Conservation (phyloP, 345 rosid species). For the Eucalyptus fibrosa region DNA sequence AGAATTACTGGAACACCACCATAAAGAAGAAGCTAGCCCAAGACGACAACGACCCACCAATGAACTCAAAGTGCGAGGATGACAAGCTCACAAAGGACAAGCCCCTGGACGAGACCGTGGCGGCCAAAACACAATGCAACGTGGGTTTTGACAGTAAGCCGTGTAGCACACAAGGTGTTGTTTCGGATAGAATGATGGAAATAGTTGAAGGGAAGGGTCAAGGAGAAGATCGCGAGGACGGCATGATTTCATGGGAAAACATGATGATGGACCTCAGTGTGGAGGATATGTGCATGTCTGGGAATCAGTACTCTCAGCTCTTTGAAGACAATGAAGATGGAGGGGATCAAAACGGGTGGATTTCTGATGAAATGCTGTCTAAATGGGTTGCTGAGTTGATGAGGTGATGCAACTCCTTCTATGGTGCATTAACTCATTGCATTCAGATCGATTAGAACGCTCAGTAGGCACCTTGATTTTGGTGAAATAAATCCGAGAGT, state of each 20-base stretch:
- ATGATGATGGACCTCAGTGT: not conserved
- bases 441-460: not conserved
- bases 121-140: not conserved
- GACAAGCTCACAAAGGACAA: not conserved
- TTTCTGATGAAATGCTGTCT: not conserved
- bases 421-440: not conserved
- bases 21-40: not conserved
- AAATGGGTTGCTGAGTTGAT: not conserved
- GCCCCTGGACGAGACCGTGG: not conserved
- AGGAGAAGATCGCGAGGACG: not conserved
- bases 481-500: not conserved
- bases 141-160: not conserved
- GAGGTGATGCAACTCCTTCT: not conserved
- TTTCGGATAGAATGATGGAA: not conserved
- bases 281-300: not conserved
- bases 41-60: not conserved
- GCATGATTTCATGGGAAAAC: not conserved
- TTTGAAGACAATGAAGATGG: not conserved
- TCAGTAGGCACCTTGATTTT: not conserved
- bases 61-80: not conserved
- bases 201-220: not conserved
- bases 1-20: slow-evolving; percentile 1
- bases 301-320: not conserved
- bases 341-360: not conserved
- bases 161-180: not conserved